These are phyloP conservation scores for Sporothrix phasma DNA, from an alignment of 2,329 filamentous ascomycete species.

Conservation along the genomic window DNA sequence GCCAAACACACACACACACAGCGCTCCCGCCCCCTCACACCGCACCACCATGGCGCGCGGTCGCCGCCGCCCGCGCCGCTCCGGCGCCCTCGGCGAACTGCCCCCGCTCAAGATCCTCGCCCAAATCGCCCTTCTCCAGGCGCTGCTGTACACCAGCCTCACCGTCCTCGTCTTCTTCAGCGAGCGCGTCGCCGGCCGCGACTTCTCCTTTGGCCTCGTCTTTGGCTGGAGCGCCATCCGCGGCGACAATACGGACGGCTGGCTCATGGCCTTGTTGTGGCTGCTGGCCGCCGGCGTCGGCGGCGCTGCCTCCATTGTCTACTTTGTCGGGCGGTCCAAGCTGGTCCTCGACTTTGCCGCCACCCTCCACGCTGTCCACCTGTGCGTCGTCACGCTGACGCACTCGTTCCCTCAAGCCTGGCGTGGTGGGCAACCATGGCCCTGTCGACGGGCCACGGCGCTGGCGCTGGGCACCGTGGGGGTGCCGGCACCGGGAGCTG, in stretches of 20 bases:
- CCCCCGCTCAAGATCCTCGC: slow-evolving; percentile 49
- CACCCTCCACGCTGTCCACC: slow-evolving; percentile 47
- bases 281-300: slow-evolving; percentile 45
- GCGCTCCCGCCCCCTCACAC: not conserved
- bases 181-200: slow-evolving; percentile 45
- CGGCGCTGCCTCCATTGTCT: slow-evolving; percentile 73
- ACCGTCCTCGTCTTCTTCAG: slow-evolving; percentile 48
- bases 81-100: slow-evolving; percentile 52
- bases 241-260: slow-evolving; percentile 53
- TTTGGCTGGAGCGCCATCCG: slow-evolving; percentile 50
- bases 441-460: slow-evolving; percentile 34
- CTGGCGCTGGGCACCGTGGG: slow-evolving; percentile 71
- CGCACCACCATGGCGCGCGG: slow-evolving; percentile 6
- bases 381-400: slow-evolving; percentile 50
- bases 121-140: slow-evolving; percentile 49
- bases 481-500: slow-evolving; percentile 81
- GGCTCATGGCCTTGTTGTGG: slow-evolving; percentile 50
- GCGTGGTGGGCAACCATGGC: slow-evolving; percentile 73
- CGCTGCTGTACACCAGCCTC: slow-evolving; percentile 43
- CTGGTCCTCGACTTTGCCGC: slow-evolving; percentile 91
- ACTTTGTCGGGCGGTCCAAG: slow-evolving; percentile 80
- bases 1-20: not conserved
- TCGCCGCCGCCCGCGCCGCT: slow-evolving; percentile 33
- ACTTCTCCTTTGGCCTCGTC: slow-evolving; percentile 44
- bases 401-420: slow-evolving; percentile 63